These are phyloP conservation scores for Ceratocystis destructans DNA, from an alignment of 2,329 filamentous ascomycete species.

Conservation along the genomic window DNA sequence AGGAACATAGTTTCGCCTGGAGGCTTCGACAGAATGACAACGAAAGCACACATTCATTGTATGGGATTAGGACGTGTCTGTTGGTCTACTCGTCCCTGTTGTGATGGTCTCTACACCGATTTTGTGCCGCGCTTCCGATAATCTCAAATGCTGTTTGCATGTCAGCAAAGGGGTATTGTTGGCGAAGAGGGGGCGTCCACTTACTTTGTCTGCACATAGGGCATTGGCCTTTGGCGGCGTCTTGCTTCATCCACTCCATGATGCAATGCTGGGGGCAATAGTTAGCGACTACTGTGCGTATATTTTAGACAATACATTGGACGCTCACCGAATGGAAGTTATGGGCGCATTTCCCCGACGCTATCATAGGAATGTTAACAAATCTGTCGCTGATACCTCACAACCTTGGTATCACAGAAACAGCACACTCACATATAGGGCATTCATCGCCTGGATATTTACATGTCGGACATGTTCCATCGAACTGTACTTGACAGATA, in stretches of 20 bases:
- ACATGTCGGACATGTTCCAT: slow-evolving; percentile 94
- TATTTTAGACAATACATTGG: neutral
- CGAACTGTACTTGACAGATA: slow-evolving; percentile 95
- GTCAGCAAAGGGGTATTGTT: neutral
- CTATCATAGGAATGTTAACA: slow-evolving; percentile 33
- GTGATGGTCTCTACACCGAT: neutral
- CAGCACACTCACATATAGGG: slow-evolving; percentile 56
- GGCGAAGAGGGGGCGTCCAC: slow-evolving; percentile 21
- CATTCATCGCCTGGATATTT: slow-evolving; percentile 97
- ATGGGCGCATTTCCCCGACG: slow-evolving; percentile 91
- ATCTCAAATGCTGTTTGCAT: slow-evolving; percentile 13
- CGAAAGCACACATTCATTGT: no score
- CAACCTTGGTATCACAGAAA: neutral
- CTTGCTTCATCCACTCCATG: slow-evolving; percentile 88
- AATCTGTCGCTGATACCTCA: slow-evolving; percentile 13
- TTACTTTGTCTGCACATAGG: slow-evolving; percentile 95
- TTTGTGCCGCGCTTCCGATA: neutral
- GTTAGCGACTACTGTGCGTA: slow-evolving; percentile 20
- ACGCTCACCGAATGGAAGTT: slow-evolving; percentile 82
- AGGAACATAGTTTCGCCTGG: neutral
- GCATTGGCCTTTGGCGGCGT: slow-evolving; percentile 82
- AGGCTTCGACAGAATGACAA: no score
- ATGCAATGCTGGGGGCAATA: slow-evolving; percentile 64
- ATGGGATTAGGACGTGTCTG: no score
- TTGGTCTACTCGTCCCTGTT: neutral